phyloP scores from a whole-genome alignment of 331 rosid species.

The Malus hybrid region DNA sequence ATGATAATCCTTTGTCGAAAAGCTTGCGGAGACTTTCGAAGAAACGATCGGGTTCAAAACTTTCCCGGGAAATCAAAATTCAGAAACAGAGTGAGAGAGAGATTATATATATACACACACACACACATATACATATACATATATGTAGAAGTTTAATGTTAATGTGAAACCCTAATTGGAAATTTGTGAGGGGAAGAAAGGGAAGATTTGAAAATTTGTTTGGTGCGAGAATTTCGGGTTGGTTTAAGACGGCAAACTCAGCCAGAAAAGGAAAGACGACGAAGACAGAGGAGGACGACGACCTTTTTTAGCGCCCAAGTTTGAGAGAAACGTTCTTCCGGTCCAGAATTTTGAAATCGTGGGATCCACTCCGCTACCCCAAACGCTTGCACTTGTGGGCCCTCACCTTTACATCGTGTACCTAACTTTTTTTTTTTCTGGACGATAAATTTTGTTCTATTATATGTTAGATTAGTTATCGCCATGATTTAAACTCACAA shows the following conservation, averaged over 20 bases:
- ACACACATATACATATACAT: too few species aligned
- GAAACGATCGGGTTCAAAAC: background rate
- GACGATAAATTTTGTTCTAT: too few species aligned
- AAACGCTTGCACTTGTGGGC: too few species aligned
- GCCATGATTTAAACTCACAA: too few species aligned
- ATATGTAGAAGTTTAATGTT: background rate
- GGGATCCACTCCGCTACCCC: too few species aligned
- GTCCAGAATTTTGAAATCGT: slow-evolving; percentile 18
- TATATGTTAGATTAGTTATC: too few species aligned
- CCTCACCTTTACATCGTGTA: too few species aligned
- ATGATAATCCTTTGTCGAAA: too few species aligned
- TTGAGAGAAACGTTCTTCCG: background rate
- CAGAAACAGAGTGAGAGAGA: background rate
- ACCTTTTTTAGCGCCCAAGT: slow-evolving; percentile 18
- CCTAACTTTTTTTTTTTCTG: too few species aligned
- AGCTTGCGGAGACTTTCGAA: background rate
- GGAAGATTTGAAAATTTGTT: background rate
- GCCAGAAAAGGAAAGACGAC: background rate
- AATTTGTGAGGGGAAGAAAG: background rate
- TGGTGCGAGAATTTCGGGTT: slow-evolving; percentile 42
- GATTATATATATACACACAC: too few species aligned
- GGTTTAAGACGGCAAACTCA: background rate
- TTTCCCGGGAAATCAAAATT: slow-evolving; percentile 22
- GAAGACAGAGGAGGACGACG: too few species aligned
- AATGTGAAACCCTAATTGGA: background rate